Percentiles rank a stretch among this genome's conserved stretches.
phyloP scores from a whole-genome alignment of 108 stramenopile species.

The Cyclotella baltica region DNA sequence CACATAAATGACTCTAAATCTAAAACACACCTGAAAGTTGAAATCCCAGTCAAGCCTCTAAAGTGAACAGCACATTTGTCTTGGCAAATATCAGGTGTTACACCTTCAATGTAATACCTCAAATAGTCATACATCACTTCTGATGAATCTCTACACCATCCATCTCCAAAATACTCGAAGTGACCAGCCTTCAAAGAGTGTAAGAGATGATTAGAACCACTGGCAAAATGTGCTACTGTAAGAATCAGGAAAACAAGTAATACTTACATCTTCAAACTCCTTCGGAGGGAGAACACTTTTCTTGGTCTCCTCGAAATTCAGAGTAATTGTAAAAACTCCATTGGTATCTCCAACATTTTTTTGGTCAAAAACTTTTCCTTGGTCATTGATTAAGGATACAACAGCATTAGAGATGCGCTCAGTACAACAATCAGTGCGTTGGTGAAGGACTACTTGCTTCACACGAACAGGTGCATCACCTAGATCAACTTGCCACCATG shows the following conservation, averaged over 20 bases:
- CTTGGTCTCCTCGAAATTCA: background rate
- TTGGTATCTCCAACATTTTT: conserved; percentile 7
- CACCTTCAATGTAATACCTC: conserved; percentile 4
- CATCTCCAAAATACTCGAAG: background rate
- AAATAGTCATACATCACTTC: conserved; percentile 4
- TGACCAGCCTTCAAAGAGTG: background rate
- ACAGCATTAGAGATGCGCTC: conserved; percentile 1
- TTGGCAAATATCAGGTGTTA: background rate
- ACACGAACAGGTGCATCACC: background rate
- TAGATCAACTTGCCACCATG: conserved; percentile 15
- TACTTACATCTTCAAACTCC: conserved; percentile 4
- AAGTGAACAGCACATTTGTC: background rate
- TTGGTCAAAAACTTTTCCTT: background rate
- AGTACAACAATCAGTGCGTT: conserved; percentile 2
- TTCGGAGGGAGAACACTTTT: background rate
- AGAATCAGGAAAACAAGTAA: background rate
- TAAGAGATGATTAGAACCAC: too few species aligned
- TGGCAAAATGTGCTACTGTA: too few species aligned
- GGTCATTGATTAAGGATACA: conserved; percentile 12
- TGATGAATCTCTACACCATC: conserved; percentile 5
- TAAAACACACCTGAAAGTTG: background rate
- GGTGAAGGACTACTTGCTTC: background rate
- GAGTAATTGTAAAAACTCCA: background rate
- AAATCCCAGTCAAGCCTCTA: conserved; percentile 2
- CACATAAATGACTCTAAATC: too few species aligned